Percentiles rank a stretch among this genome's conserved stretches.
Conservation (phyloP, 345 rosid genomes). For the Camelina sativa region DNA sequence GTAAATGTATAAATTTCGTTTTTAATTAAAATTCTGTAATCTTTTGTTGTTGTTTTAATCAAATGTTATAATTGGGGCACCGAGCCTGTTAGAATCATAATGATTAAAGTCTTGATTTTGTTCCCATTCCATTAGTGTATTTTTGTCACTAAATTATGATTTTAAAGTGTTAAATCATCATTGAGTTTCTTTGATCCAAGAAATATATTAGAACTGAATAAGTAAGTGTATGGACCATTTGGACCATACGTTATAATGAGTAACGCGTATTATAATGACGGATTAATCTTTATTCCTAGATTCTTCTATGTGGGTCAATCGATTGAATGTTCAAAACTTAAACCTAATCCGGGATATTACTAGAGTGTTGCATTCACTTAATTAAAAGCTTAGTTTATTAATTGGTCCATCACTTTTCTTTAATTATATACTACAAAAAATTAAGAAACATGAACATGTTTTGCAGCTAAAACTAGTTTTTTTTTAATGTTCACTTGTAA, state of each 20-base stretch:
- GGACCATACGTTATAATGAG: slow-evolving; percentile 40
- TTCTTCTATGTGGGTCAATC: not conserved
- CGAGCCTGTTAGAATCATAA: slow-evolving; percentile 37
- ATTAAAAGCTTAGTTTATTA: not conserved
- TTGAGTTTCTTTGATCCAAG: slow-evolving; percentile 43
- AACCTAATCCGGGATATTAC: slow-evolving; percentile 6
- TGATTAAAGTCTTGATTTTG: slow-evolving; percentile 45
- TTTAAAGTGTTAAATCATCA: slow-evolving; percentile 33
- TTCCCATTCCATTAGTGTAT: slow-evolving; percentile 34
- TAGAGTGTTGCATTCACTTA: slow-evolving; percentile 1
- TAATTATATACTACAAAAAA: too few species aligned
- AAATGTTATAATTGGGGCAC: slow-evolving; percentile 30
- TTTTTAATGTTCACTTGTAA: not conserved
- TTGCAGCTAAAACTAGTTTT: too few species aligned
- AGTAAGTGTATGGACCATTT: slow-evolving; percentile 36
- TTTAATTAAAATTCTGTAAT: slow-evolving; percentile 17
- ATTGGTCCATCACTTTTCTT: not conserved
- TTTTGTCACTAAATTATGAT: slow-evolving; percentile 32
- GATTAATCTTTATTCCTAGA: not conserved
- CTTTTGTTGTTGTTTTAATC: slow-evolving; percentile 4
- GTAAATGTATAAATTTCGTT: slow-evolving; percentile 44
- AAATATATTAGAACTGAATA: slow-evolving; percentile 19
- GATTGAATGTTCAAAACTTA: slow-evolving; percentile 3
- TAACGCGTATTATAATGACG: slow-evolving; percentile 33
- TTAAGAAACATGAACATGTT: not conserved